Base-by-base conservation (phyloP, 306 rosid genomes). In the Cicer yamashitae region DNA sequence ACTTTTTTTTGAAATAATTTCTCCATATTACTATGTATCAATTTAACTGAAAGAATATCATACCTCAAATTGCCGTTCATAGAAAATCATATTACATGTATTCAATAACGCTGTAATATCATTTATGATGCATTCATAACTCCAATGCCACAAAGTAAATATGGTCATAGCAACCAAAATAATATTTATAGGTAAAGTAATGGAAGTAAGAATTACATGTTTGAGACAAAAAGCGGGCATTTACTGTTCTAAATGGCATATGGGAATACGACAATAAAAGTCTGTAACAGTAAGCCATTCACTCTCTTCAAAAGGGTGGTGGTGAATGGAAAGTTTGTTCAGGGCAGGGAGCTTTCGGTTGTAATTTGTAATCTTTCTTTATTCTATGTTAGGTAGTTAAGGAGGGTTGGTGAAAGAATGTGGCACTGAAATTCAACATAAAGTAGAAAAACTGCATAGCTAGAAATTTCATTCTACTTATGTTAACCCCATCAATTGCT, bases 11-110 rank as follows among this genome's bases (percentile, higher is more conserved):
- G 5, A 30, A 30, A 30, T 30, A 30, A 30, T 30, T 57, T 57
- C 39, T 22, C 38, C 14, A 56, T 60, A 51, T 47, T 39, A 65
- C 22, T 57, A 66, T 67, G 52, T 15, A 77, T 45, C 17, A 80
- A 73, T 40, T 8, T 10, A 74, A 43, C 64, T 59, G 56, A 75
- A 48, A 65, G 79, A 51, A 76, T 53, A 30, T n/a, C 82, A 71
- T 70, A 63, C 73, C 61, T 75, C 39, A 20, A 57, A 70, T 79
- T 64, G 40, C 0, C n/a, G 58, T 57, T 67, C 15, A 70, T 9
- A 69, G 13, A 74, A 68, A 50, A 37, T 65, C 44, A 52, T 45
- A 54, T 57, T 75, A 57, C 39, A 46, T 22, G 11, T 67, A 39
- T 51, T 66, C 30, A 76, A 56, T 22, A 70, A 30, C 37, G 50